Evolutionary conservation across 805 yeast species (phyloP), one percentile per base, ranked within the genome.

Genomic region (Barnettozyma botsteinii): DNA sequence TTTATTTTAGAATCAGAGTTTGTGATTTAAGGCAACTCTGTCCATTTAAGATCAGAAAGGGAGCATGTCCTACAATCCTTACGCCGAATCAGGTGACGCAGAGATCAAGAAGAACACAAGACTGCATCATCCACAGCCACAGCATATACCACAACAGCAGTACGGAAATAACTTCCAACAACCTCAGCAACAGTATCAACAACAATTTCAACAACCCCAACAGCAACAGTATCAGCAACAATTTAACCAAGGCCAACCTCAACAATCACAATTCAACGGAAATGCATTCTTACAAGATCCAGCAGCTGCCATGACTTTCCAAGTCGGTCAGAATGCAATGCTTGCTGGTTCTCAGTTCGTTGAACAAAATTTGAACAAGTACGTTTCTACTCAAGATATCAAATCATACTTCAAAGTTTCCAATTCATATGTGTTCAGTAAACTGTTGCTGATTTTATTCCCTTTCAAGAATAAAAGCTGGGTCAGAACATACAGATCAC

Each of bases 331-430:
- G 53, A 75, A 76, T 38, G 96, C 97, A 1, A 74, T 93, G 43
- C 75, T 77, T 48, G 84, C 86, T 23, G 86, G 93, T 19, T 85
- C 85, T 51, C 81, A 81, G 46, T 85, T 84, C 61, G 61, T 87
- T 59, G 85, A 85, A 50, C 81, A 80, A 45, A 66, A 69, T 46
- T 56, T 78, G 40, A 72, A 73, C 41, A 68, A 67, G 47, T 71
- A 70, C 46, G 69, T 74, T 22, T 61, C 69, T 14, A 62, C 72
- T 20, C 61, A 72, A 14, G 80, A 84, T 40, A 64, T 93, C 51
- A 81, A 87, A 49, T 85, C 81, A 64, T 89, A 89, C 62, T 94
- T 93, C 70, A 86, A 85, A 62, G 96, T 93, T 15, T 82, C 95
- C 34, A 94, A 91, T 60, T 67, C 79, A 5, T 94, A 91, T 55